Base-by-base conservation (phyloP, 768 basidiomycete genomes). In the Cubamyces lactineus region DNA sequence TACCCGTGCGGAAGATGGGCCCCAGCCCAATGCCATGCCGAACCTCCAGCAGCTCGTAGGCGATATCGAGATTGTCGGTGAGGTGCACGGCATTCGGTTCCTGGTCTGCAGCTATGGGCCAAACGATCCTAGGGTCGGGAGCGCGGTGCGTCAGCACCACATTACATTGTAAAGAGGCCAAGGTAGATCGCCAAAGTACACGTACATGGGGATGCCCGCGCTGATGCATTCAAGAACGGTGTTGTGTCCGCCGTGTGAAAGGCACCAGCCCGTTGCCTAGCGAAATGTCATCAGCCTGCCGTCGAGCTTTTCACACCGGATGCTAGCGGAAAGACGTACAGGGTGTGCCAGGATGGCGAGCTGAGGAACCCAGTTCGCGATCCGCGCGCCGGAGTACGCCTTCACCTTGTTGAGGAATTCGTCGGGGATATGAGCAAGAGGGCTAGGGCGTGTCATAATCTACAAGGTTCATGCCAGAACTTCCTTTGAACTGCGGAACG, bases 41-140 rank as follows among this genome's bases (percentile, higher is more conserved):
- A 7, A 70, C 69, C 50, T 71, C 69, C 40, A 73, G 56, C 6
- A 73, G 66, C 64, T 73, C 69, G 62, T 70, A 73, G 17, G 65
- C 72, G 39, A 73, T 51, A 21, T 67, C 39, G 48, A 70, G 66
- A 40, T 63, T 56, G 23, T 67, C 66, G 7, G 69, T 53, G 41
- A 69, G 53, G 38, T 66, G 58, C 12, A 68, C 47, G 24, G 66
- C 58, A 55, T 73, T 71, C 16, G 53, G 24, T 0, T 70, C 66
- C 52, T 73, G 70, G 52, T 73, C 70, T 8, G 57, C 66, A 28
- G 41, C 39, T 51, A 70, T 67, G 7, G 72, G 72, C 72, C 72
- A 57, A 38, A 49, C 21, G 34, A 57, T 57, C 56, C 56, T 57
- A 38, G 7, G 12, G 9, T 7, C 15, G 16, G 17, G 3, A n/a